Evolutionary conservation across 495 filamentous ascomycete genomes (phyloP).

Genomic region (Annulohypoxylon bovei): DNA sequence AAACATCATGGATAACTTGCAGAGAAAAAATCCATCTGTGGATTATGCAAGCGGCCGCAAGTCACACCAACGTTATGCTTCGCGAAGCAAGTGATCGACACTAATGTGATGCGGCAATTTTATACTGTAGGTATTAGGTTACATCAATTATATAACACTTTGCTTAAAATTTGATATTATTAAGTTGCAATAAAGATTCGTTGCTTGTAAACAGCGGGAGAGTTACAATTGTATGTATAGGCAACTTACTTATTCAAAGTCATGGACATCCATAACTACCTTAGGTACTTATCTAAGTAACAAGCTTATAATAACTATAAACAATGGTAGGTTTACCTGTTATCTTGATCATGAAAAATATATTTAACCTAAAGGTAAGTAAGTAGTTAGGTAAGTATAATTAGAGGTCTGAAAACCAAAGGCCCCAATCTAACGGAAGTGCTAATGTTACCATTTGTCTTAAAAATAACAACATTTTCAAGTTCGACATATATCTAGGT

Average conservation of each 20-base stretch:
- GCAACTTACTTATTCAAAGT: background rate
- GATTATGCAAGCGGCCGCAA: background rate
- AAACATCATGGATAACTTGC: too few species aligned
- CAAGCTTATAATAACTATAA: too few species aligned
- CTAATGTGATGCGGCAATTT: background rate
- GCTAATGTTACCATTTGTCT: background rate
- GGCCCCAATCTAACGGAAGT: too few species aligned
- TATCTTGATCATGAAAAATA: too few species aligned
- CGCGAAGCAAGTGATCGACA: background rate
- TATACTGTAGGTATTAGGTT: background rate
- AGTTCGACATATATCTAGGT: background rate
- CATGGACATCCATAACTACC: too few species aligned
- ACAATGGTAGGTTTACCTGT: too few species aligned
- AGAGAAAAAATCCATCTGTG: too few species aligned
- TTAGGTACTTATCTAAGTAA: background rate
- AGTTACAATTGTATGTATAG: too few species aligned
- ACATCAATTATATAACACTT: background rate
- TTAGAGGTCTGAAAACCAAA: too few species aligned
- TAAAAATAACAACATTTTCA: background rate
- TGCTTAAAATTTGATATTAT: background rate
- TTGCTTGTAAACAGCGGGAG: too few species aligned
- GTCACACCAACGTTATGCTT: background rate
- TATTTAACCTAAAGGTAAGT: too few species aligned
- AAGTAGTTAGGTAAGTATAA: background rate
- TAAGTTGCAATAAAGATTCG: too few species aligned